Base-by-base conservation (phyloP, 129 eudicot genomes). In the Chrysanthemum seticuspe region DNA sequence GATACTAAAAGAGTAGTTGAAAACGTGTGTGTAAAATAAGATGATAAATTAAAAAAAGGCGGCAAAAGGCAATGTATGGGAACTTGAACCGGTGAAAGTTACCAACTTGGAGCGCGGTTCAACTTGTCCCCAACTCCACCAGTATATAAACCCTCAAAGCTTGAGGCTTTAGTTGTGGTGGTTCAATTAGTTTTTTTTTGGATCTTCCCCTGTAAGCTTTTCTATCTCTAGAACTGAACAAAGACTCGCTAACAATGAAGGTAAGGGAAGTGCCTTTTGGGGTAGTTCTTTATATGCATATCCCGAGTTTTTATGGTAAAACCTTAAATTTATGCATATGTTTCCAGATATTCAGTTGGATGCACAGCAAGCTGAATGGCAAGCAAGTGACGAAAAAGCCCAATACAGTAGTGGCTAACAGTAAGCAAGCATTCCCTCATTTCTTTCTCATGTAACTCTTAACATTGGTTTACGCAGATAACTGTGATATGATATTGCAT, bases 311-410 rank as follows among this genome's bases (percentile, higher is more conserved):
- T 68, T 23, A n/a, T 59, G 18, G 50, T 71, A 62, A 74, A 4
- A 49, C 56, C 31, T 55, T 9, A 48, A 34, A 29, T 60, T 14
- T 49, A 44, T 62, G 36, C 18, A 12, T 63, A 52, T 48, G 63
- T 58, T 49, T 78, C 70, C 76, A 89, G 96, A 82, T 89, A 70
- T 86, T 89, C 73, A 76, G 85, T 67, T 89, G 96, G 96, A 76
- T 86, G 81, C 89, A 85, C 62, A 89, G 68, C 81, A 89, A 84
- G 80, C 76, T 80, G 47, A 85, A 51, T 73, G 87, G 79, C 16
- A 85, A 72, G 31, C 89, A 83, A 78, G 78, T 13, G 58, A 66
- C 54, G 67, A 84, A 59, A 29, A 68, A 63, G 56, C 62, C 83
- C 23, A 73, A 73, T 63, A 31, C 68, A 68, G 36, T 15, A 44